These are phyloP conservation scores for Corylus heterophylla DNA, from an alignment of 306 rosid genomes.

Conservation along the genomic window DNA sequence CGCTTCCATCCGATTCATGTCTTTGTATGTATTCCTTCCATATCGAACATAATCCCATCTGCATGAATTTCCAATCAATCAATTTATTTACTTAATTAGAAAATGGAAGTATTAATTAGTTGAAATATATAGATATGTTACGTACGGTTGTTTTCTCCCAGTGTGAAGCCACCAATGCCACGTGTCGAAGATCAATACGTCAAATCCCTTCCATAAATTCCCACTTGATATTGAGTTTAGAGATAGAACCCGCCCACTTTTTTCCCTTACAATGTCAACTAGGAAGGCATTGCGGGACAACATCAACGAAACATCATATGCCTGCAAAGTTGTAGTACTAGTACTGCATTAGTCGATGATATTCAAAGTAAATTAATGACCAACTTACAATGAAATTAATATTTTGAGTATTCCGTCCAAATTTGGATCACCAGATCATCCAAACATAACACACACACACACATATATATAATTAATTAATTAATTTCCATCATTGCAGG, in stretches of 20 bases:
- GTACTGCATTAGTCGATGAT: too few relatives aligned
- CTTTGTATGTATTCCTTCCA: background rate
- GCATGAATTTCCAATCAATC: background rate
- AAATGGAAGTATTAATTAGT: too few relatives aligned
- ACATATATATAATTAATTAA: too few relatives aligned
- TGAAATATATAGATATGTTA: too few relatives aligned
- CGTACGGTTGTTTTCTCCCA: conserved; percentile 50
- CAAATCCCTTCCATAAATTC: conserved; percentile 35
- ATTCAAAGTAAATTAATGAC: too few relatives aligned
- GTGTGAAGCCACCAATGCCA: conserved; percentile 75
- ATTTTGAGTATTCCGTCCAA: too few relatives aligned
- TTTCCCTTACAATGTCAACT: conserved; percentile 36
- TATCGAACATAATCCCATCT: conserved; percentile 28
- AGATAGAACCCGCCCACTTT: conserved; percentile 35
- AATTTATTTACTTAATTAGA: too few relatives aligned
- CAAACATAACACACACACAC: too few relatives aligned
- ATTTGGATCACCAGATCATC: too few relatives aligned
- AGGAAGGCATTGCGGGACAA: conserved; percentile 43
- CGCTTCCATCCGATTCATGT: conserved; percentile 18
- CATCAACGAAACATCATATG: conserved; percentile 39
- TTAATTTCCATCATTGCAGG: too few relatives aligned
- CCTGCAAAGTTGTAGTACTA: conserved; percentile 23
- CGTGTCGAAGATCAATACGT: conserved; percentile 49
- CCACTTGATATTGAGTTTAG: conserved; percentile 42
- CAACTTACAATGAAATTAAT: too few relatives aligned